Evolutionary conservation across 164 flowering plant species (phyloP).

Genomic region (Liriodendron chinense): DNA sequence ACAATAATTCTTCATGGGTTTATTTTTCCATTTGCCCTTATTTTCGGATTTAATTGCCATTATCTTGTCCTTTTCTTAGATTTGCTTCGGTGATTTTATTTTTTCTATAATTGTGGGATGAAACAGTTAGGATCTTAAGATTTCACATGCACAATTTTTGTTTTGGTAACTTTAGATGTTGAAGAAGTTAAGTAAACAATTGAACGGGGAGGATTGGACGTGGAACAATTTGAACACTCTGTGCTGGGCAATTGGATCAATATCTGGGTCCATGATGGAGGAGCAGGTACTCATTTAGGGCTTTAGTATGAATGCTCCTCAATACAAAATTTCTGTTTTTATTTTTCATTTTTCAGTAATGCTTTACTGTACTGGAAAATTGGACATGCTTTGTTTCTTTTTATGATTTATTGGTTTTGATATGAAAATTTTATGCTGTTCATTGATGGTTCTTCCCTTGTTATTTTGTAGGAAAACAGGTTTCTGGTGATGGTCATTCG

Average conservation of each 20-base stretch:
- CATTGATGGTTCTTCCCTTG: background rate
- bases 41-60: no score
- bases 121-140: no score
- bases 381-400: background rate
- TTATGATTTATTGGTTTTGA: background rate
- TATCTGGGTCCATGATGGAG: slow-evolving; percentile 98
- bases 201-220: slow-evolving; percentile 96
- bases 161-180: slow-evolving; percentile 58
- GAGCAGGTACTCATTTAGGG: slow-evolving; percentile 65
- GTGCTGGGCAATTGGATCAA: slow-evolving; percentile 99
- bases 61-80: no score
- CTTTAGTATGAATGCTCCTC: no score
- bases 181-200: slow-evolving; percentile 73
- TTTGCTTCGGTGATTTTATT: no score
- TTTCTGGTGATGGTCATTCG: slow-evolving; percentile 98
- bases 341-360: background rate
- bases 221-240: slow-evolving; percentile 97
- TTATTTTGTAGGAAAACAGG: slow-evolving; percentile 81
- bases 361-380: background rate
- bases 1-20: no score
- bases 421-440: no score
- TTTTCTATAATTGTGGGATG: no score
- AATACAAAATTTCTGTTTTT: background rate
- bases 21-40: no score
- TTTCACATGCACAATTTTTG: background rate